Evolutionary conservation across 441 rosid species (phyloP), one percentile per base, ranked within the genome.

Genomic region (Kokia cookei): DNA sequence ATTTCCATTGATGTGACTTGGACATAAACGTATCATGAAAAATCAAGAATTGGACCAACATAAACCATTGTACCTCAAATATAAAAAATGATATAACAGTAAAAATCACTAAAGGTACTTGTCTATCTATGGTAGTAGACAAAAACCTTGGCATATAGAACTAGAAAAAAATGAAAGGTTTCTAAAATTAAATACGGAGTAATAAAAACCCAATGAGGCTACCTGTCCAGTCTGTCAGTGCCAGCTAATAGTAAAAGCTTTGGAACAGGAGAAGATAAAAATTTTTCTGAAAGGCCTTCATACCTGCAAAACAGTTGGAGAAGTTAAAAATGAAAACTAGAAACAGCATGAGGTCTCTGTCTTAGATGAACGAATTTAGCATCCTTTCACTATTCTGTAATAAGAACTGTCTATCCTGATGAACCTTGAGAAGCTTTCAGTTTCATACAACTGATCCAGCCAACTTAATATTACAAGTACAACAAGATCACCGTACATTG

Each of bases 161-260:
- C 7, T 19, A 32, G 48, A 53, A 69, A 68, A 68, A 54, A 35
- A 37, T 37, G 29, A 5, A 7, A 40, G 45, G 51, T 37, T 37
- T n/a, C 19, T 8, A 10, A 70, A 54, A 69, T 37, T 22, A 54
- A 70, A 70, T 54, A 13, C 5, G 13, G 17, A 5, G 53, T 37
- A 35, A 19, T 7, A 22, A 13, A 24, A 11, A 61, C 48, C 57
- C 24, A 78, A 69, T 14, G 58, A 63, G 8, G 42, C 74, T 54
- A 95, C 97, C 87, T 91, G 90, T 95, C 99, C 81, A 95, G 82
- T 77, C 98, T 88, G 74, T 95, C 97, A 2, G 99, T 83, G 77
- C 99, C 96, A 0, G 99, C 99, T 82, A 95, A 82, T 69, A 95
- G 90, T 75, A 95, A 80, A 77, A 93, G 82, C 82, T 95, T 95